Base-by-base conservation (phyloP, 805 yeast genomes). In the Ogataea paraovalis region DNA sequence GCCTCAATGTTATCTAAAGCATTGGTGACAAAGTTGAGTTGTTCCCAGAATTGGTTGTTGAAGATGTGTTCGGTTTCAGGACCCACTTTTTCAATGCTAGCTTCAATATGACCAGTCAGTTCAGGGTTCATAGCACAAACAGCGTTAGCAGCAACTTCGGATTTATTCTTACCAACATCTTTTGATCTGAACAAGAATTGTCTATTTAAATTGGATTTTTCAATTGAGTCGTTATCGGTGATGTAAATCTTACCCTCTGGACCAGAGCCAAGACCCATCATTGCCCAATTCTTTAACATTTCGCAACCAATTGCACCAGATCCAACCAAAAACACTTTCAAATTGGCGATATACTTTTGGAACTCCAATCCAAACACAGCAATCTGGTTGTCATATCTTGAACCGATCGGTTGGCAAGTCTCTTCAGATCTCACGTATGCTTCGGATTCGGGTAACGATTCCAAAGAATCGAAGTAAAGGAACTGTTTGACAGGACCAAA, bases 271-370 rank as follows among this genome's bases (percentile, higher is more conserved):
- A 94, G 72, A 40, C 99, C 99, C 80, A 91, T 77, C 78, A 94
- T 78, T 4, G 99, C 97, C 98, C 98, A 94, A 64, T 89, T 91
- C 70, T 94, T 94, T 61, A 94, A 75, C 91, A 94, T 92, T 71
- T 94, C 99, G 73, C 99, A 94, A 36, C 99, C 99, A 73, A 94
- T 94, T 18, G 99, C 99, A 65, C 99, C 99, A 1, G 97, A 77
- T 40, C 99, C 99, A 37, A 94, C 99, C 55, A 94, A 73, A 67
- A 94, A 92, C 3, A 91, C 89, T 61, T 81, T 85, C 53, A 86
- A 71, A 66, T 91, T 88, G 34, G 87, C 80, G 48, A 94, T 70
- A 39, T 71, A 72, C 60, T 85, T 80, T 63, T 89, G 92, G 69
- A 80, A 88, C 39, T 79, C 80, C 42, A 78, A 63, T 50, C 99